phyloP scores from a whole-genome alignment of 169 alveolate genomes.

The Toxoplasma gondii region DNA sequence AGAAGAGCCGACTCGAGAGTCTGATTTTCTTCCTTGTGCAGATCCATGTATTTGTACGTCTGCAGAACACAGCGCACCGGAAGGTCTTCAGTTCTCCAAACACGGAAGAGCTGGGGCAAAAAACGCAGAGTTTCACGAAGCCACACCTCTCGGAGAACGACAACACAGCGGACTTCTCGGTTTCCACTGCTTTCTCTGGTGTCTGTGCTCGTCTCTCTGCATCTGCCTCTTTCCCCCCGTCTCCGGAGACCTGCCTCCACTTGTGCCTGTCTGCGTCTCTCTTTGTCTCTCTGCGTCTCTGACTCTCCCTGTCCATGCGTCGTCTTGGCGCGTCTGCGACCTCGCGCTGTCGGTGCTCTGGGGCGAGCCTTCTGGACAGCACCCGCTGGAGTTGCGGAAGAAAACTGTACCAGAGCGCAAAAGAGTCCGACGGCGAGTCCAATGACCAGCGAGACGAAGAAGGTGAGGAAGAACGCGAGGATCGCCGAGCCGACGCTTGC shows the following conservation, averaged over 20 bases:
- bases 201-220: not conserved
- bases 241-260: not conserved
- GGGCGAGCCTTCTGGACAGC: too few relatives aligned
- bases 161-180: too few relatives aligned
- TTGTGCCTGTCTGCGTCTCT: not conserved
- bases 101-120: too few relatives aligned
- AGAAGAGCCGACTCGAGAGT: constrained; percentile 67
- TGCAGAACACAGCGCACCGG: not conserved
- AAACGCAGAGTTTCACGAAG: too few relatives aligned
- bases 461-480: constrained; percentile 56
- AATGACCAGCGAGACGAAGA: constrained; percentile 32
- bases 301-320: not conserved
- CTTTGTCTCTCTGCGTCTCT: too few relatives aligned
- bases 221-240: not conserved
- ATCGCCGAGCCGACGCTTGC: constrained; percentile 38
- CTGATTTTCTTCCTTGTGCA: constrained; percentile 45
- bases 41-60: constrained; percentile 66
- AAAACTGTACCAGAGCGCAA: constrained; percentile 48
- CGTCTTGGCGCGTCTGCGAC: too few relatives aligned
- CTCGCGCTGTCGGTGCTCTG: too few relatives aligned
- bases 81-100: not conserved
- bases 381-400: too few relatives aligned
- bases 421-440: constrained; percentile 51
- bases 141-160: too few relatives aligned
- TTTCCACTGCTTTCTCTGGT: too few relatives aligned